Evolutionary conservation across 2,329 filamentous ascomycete genomes (phyloP).

Genomic region (Eutypa lata): DNA sequence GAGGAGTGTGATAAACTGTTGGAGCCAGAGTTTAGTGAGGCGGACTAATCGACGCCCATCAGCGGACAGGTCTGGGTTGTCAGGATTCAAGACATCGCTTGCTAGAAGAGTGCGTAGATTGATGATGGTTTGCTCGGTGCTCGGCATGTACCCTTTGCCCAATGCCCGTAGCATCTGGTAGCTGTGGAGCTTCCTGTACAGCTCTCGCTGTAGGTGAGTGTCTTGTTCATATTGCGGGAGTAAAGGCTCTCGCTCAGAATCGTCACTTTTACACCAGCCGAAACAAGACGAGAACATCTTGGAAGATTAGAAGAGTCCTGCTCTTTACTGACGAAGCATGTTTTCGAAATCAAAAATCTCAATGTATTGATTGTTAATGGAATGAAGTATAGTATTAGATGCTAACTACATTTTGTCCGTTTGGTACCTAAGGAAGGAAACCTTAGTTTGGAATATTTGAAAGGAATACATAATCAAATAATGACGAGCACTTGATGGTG

Average conservation of each 20-base stretch:
- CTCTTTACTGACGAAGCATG: not conserved
- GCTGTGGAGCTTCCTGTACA: slow-evolving; percentile 87
- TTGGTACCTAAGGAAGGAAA: no score
- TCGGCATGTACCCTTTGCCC: slow-evolving; percentile 84
- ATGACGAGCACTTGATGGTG: not conserved
- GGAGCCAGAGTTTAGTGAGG: slow-evolving; percentile 69
- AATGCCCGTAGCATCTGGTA: slow-evolving; percentile 89
- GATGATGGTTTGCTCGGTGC: slow-evolving; percentile 76
- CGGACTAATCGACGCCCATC: slow-evolving; percentile 72
- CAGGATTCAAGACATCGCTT: slow-evolving; percentile 73
- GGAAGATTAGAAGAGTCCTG: not conserved
- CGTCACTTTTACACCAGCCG: slow-evolving; percentile 47
- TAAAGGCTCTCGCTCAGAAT: slow-evolving; percentile 70
- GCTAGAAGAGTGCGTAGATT: slow-evolving; percentile 78
- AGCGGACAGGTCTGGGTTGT: slow-evolving; percentile 70
- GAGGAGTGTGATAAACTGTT: slow-evolving; percentile 77
- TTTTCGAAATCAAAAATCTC: not conserved
- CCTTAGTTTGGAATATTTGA: not conserved
- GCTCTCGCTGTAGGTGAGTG: slow-evolving; percentile 69
- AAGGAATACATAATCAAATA: not conserved
- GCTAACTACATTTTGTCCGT: not conserved
- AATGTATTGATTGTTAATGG: not conserved
- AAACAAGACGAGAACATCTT: slow-evolving; percentile 61
- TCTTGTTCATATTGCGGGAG: slow-evolving; percentile 82
- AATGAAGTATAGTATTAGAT: not conserved